A percentile compares a stretch with the other conserved stretches of the same genome.
Evolutionary conservation across 257 asterid species (phyloP).

Genomic region (Solanum pennellii): DNA sequence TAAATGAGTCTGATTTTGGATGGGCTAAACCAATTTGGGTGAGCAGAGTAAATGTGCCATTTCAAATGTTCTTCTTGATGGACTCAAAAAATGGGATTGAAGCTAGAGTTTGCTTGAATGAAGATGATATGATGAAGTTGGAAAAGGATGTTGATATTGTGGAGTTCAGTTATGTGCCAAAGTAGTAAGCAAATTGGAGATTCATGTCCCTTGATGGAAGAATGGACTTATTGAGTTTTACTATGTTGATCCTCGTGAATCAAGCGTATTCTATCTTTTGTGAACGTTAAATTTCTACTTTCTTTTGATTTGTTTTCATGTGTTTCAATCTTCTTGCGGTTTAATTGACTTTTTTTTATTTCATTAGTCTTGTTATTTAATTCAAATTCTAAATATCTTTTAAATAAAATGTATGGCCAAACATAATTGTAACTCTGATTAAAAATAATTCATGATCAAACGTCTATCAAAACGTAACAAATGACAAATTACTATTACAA

Average conservation of each 20-base stretch:
- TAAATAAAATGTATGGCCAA: no score
- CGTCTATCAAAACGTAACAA: background rate
- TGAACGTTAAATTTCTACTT: background rate
- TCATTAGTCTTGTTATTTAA: background rate
- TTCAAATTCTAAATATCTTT: no score
- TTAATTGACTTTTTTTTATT: background rate
- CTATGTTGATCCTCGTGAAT: background rate
- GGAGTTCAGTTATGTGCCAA: background rate
- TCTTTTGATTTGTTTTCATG: background rate
- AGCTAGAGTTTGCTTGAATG: background rate
- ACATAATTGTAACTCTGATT: no score
- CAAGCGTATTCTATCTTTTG: background rate
- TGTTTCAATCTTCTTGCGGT: background rate
- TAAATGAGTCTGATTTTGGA: constrained; percentile 1
- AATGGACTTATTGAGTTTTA: background rate
- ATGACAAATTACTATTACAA: background rate
- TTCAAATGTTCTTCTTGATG: background rate
- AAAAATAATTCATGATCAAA: background rate
- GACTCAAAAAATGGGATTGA: background rate
- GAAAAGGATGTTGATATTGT: background rate
- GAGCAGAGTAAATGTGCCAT: background rate
- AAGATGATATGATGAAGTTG: background rate
- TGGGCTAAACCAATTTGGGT: background rate
- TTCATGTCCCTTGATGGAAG: background rate
- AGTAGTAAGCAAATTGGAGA: background rate